Base-by-base conservation (phyloP, 2,329 filamentous ascomycete species). In the Volutella citrinella region DNA sequence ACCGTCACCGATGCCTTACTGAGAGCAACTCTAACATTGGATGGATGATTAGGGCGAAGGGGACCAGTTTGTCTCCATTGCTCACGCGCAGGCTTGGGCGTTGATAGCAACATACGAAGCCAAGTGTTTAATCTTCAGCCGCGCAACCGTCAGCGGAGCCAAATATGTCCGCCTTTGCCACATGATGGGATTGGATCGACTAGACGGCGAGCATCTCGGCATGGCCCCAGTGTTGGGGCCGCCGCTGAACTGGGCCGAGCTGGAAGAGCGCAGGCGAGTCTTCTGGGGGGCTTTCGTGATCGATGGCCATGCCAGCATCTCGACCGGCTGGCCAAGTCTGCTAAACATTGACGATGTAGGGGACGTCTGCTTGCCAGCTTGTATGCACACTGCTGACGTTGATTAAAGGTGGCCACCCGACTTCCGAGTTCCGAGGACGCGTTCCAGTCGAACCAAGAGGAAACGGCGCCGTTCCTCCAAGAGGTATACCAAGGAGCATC, bases 201-300 rank as follows among this genome's bases (percentile, higher is more conserved):
- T 94, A 22, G 88, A 95, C 55, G 79, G 78, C 6, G 61, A 66
- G 2, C 72, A 72, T 1, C 56, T 80, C 10, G 79, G 84, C 35
- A 75, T 87, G 24, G 86, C 90, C 44, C 84, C 88, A 34, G 84
- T 82, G 26, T 55, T 96, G 7, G 69, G 78, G 5, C 82, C 87
- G 2, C 72, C 88, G 0, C 77, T 75, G 48, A 86, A 88, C 52
- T 95, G 87, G 87, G 80, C 78, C 1, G 91, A 96, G 42, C 45
- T 69, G 14, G 71, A 75, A 39, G 90, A 97, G 60, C 74, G 90
- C 32, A 75, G 91, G 38, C 74, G 91, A 46, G 82, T 85, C 0
- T 95, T 95, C 49, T 96, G 91, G 91, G 78, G 82, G 45, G 75
- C 81, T 1, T 96, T 91, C 52, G 84, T 82, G 46, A 74, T 86